Evolutionary conservation across 768 basidiomycete species (phyloP).

Genomic region (Tremella fuciformis): DNA sequence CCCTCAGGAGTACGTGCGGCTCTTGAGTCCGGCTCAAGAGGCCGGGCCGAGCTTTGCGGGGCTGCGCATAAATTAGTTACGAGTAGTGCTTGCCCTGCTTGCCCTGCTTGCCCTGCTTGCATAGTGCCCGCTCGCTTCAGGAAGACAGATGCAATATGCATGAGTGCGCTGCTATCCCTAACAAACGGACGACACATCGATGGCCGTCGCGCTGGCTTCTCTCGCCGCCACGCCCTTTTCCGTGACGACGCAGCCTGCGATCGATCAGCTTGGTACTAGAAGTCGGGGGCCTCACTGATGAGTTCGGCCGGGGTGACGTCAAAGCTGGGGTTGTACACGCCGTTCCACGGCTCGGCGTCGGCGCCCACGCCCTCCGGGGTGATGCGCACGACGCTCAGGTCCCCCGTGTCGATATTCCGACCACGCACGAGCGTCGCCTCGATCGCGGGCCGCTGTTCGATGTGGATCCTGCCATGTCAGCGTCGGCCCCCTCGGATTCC

Average conservation of each 20-base stretch:
- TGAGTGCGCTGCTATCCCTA: slow-evolving; percentile 17
- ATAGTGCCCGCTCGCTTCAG: too few relatives aligned
- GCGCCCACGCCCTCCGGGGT: slow-evolving; percentile 61
- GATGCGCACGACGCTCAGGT: slow-evolving; percentile 77
- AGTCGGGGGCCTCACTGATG: slow-evolving; percentile 66
- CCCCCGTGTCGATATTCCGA: slow-evolving; percentile 60
- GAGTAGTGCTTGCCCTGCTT: too few relatives aligned
- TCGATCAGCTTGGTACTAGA: not conserved
- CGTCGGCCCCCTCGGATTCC: not conserved
- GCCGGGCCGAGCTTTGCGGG: too few relatives aligned
- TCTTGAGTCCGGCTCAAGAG: slow-evolving; percentile 33
- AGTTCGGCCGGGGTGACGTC: slow-evolving; percentile 93
- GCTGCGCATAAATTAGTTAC: too few relatives aligned
- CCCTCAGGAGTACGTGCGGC: slow-evolving; percentile 44
- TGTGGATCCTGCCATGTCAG: slow-evolving; percentile 65
- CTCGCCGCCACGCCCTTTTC: slow-evolving; percentile 89
- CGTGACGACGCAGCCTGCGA: slow-evolving; percentile 63
- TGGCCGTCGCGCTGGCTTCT: slow-evolving; percentile 58
- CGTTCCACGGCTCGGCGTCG: slow-evolving; percentile 46
- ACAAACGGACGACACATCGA: slow-evolving; percentile 67
- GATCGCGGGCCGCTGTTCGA: slow-evolving; percentile 81
- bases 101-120: too few relatives aligned
- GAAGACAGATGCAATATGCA: too few relatives aligned
- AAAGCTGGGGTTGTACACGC: slow-evolving; percentile 84
- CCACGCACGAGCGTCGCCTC: slow-evolving; percentile 90